These are phyloP conservation scores for Penicillium waksmanii DNA, from an alignment of 495 filamentous ascomycete genomes.

Conservation along the genomic window DNA sequence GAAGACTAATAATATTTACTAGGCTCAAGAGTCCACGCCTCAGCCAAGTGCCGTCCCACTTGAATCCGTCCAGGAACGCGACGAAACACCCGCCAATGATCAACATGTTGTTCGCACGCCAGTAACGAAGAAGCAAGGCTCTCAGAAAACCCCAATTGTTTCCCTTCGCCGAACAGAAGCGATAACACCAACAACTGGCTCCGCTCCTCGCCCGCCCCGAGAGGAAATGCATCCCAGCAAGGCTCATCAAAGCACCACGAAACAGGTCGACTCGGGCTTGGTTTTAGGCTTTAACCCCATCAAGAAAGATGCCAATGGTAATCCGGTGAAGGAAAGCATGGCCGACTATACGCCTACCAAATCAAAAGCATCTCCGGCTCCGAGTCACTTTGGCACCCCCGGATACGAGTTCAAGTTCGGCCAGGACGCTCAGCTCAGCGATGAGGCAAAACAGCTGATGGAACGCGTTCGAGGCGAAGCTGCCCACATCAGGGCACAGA, in stretches of 20 bases:
- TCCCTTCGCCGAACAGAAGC: constrained; percentile 33
- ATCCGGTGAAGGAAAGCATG: constrained; percentile 34
- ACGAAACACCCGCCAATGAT: constrained; percentile 31
- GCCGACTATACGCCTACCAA: constrained; percentile 50
- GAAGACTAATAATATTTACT: constrained; percentile 6
- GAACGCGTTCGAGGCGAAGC: constrained; percentile 72
- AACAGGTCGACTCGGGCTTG: constrained; percentile 66
- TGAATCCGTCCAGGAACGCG: constrained; percentile 43
- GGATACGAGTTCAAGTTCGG: constrained; percentile 76
- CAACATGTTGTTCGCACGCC: constrained; percentile 26
- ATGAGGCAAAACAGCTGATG: constrained; percentile 78
- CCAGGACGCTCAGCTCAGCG: constrained; percentile 65
- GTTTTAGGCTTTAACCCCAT: constrained; percentile 71
- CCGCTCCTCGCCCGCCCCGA: constrained; percentile 50
- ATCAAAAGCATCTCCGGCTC: constrained; percentile 38
- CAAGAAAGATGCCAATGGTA: constrained; percentile 47
- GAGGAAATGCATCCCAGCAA: constrained; percentile 83
- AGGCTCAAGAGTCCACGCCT: constrained; percentile 17
- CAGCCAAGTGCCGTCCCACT: constrained; percentile 27
- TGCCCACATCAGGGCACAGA: constrained; percentile 64
- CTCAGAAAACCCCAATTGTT: constrained; percentile 22
- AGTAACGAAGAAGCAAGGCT: constrained; percentile 20
- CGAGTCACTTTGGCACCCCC: constrained; percentile 55
- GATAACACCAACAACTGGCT: constrained; percentile 53
- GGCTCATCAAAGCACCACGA: constrained; percentile 69